Evolutionary conservation across 2,329 filamentous ascomycete species (phyloP).

Genomic region (Chrysosporium keratinophilum): DNA sequence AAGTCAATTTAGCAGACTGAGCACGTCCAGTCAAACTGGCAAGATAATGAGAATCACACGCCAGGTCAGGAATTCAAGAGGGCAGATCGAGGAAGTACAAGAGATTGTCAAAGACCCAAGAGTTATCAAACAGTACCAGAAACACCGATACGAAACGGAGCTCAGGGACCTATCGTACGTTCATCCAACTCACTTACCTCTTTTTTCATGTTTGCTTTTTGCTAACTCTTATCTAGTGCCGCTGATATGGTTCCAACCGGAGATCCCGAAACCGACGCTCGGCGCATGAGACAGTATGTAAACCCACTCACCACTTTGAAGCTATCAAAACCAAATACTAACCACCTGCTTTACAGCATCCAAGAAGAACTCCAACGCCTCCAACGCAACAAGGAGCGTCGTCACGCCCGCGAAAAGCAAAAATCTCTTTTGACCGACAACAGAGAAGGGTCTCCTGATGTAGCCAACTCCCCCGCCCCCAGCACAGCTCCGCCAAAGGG

Average conservation of each 20-base stretch:
- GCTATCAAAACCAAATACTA: slow-evolving; percentile 18
- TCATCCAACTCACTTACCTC: slow-evolving; percentile 17
- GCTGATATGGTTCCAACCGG: slow-evolving; percentile 55
- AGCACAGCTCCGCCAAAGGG: slow-evolving; percentile 44
- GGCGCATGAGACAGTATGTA: slow-evolving; percentile 47
- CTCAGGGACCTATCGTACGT: slow-evolving; percentile 64
- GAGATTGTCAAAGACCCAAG: slow-evolving; percentile 65
- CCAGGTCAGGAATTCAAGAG: slow-evolving; percentile 51
- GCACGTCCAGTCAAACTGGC: slow-evolving; percentile 57
- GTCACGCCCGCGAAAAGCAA: slow-evolving; percentile 80
- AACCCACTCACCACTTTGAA: slow-evolving; percentile 7
- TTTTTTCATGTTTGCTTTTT: background rate
- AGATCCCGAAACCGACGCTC: slow-evolving; percentile 55
- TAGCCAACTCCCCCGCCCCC: slow-evolving; percentile 36
- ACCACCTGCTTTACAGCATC: slow-evolving; percentile 40
- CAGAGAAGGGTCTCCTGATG: slow-evolving; percentile 35
- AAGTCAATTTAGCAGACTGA: slow-evolving; percentile 66
- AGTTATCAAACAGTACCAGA: slow-evolving; percentile 81
- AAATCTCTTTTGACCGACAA: slow-evolving; percentile 49
- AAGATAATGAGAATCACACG: slow-evolving; percentile 66
- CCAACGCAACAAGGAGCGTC: slow-evolving; percentile 80
- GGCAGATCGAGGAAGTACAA: slow-evolving; percentile 51
- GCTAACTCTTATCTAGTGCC: slow-evolving; percentile 36
- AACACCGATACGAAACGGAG: slow-evolving; percentile 60
- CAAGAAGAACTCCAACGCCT: slow-evolving; percentile 70